Evolutionary conservation across 352 stramenopile species (phyloP).

Genomic region (Achlya hypogyna): DNA sequence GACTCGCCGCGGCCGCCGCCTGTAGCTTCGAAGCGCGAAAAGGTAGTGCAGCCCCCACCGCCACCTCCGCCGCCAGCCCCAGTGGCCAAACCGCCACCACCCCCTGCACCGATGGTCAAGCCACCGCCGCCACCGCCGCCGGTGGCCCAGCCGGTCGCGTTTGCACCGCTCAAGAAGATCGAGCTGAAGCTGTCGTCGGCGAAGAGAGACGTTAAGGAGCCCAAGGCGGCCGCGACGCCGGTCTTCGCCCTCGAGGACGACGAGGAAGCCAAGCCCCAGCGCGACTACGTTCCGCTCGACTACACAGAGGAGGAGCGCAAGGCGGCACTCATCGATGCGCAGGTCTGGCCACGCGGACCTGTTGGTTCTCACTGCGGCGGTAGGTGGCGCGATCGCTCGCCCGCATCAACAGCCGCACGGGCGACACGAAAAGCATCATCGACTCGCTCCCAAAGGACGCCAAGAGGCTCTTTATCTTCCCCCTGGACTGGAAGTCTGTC

Average conservation of each 20-base stretch:
- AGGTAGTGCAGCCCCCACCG: neutral
- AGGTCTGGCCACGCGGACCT: neutral
- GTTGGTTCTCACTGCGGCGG: neutral
- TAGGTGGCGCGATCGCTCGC: slow-evolving; percentile 26
- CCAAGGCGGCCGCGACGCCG: slow-evolving; percentile 1
- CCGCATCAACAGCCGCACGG: slow-evolving; percentile 33
- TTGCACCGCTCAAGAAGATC: slow-evolving; percentile 18
- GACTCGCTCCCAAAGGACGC: slow-evolving; percentile 36
- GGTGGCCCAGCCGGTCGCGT: neutral
- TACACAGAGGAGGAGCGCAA: slow-evolving; percentile 40
- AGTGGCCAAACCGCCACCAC: neutral
- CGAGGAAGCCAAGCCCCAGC: slow-evolving; percentile 31
- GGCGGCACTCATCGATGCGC: slow-evolving; percentile 11
- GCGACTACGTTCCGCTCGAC: slow-evolving; percentile 38
- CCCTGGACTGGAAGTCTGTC: slow-evolving; percentile 33
- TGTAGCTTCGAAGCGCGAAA: too few relatives aligned
- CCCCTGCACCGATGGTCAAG: too few relatives aligned
- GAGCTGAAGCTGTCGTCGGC: slow-evolving; percentile 32
- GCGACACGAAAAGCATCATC: slow-evolving; percentile 27
- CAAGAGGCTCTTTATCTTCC: slow-evolving; percentile 30
- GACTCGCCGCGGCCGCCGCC: slow-evolving; percentile 4
- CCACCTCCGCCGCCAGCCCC: too few relatives aligned
- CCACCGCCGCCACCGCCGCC: neutral
- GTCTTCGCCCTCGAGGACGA: slow-evolving; percentile 36
- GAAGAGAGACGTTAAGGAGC: slow-evolving; percentile 33